Evolutionary conservation across 495 filamentous ascomycete genomes (phyloP), one percentile per base, ranked within the genome.

Genomic region (Penicillium nucicola): DNA sequence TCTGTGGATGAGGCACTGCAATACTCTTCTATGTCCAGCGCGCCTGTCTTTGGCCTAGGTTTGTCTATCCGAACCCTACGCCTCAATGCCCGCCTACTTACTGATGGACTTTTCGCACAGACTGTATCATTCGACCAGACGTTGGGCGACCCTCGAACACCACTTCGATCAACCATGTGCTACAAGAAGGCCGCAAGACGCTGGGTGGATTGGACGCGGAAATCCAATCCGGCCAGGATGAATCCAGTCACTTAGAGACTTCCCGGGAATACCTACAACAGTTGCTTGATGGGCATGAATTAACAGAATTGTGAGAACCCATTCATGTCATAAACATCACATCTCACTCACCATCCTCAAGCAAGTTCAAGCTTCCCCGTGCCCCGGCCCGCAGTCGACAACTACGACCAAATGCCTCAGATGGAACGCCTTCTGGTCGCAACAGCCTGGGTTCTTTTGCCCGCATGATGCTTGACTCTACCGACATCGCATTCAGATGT

Each of bases 11-110:
- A 97, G 61, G 92, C 92, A 9, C 74, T 99, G 36, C 89, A 90
- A 31, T 96, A 86, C 69, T 92, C 95, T 13, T 92, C 93, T 2
- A 85, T 97, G 66, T 90, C 88, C 18, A 95, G 90, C 18, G 83
- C 96, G 46, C 80, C 92, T 42, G 86, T 95, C 4, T 95, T 97
- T 69, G 84, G 84, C 52, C 77, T 92, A 52, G 85, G 93, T 95
- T 74, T 48, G 60, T 59, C n/a, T 19, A 25, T 35, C 36, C 36
- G 23, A 28, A 28, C 10, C 30, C 35, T 30, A 48, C 18, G 13
- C 19, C 33, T 17, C 42, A 35, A 34, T 12, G 17, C 4, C 31
- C 15, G n/a, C 56, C 52, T 42, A 43, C 57, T 62, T 45, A 68
- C 40, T 35, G 52, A 40, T 33, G 13, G 15, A 12, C 28, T 55